Percentiles rank a stretch among this genome's conserved stretches.
Conservation (phyloP, 441 rosid species). For the Croton setiger region DNA sequence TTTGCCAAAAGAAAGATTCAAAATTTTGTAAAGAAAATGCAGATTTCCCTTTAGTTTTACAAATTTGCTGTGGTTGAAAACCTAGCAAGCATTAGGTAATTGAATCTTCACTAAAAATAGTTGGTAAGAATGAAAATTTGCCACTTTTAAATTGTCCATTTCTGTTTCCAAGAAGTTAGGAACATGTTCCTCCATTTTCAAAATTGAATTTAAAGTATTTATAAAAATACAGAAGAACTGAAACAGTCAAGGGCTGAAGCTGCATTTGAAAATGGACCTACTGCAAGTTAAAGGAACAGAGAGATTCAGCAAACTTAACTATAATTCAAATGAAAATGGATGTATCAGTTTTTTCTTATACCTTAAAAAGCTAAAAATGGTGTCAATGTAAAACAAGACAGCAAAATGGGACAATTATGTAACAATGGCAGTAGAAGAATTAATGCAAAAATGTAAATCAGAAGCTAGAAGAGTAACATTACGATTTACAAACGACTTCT, state of each 20-base stretch:
- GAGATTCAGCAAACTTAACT: background rate
- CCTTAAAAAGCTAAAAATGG: background rate
- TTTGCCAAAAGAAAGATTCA: background rate
- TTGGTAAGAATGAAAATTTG: background rate
- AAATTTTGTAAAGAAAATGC: background rate
- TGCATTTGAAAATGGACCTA: background rate
- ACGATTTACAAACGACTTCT: background rate
- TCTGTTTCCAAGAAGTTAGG: constrained; percentile 1
- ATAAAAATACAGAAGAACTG: too few species aligned
- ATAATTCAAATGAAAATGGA: background rate
- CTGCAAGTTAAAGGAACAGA: too few species aligned
- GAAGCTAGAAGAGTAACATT: background rate
- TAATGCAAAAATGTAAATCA: background rate
- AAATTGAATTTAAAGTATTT: background rate
- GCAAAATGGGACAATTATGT: background rate
- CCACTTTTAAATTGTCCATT: background rate
- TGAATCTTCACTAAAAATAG: background rate
- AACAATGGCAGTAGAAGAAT: constrained; percentile 1
- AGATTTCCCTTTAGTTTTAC: background rate
- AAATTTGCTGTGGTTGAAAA: background rate
- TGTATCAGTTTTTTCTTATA: constrained; percentile 1
- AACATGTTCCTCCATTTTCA: background rate
- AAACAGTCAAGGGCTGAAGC: background rate
- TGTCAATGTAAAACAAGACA: background rate
- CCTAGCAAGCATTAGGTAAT: background rate